A percentile compares a stretch with the other conserved stretches of the same genome.
These are phyloP conservation scores for Gomphus sp. DNA, from an alignment of 1,284 basidiomycete genomes.

Conservation along the genomic window DNA sequence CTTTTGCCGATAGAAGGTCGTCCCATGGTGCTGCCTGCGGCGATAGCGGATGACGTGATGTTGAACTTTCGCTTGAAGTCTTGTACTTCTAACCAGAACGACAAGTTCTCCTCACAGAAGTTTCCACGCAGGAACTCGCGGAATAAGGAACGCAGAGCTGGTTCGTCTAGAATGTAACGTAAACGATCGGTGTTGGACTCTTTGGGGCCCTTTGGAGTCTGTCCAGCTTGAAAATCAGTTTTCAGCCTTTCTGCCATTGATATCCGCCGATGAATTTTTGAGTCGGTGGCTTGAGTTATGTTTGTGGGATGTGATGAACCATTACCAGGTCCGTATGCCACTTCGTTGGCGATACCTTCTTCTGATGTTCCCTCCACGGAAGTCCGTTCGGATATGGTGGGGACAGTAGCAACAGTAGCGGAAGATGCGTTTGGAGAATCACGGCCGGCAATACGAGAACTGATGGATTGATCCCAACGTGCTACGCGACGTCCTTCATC, in stretches of 20 bases:
- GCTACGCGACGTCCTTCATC: conserved; percentile 83
- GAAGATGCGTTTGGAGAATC: conserved; percentile 60
- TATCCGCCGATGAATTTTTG: conserved; percentile 67
- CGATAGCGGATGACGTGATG: conserved; percentile 87
- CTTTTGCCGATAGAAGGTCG: conserved; percentile 28
- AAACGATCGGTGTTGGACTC: conserved; percentile 90
- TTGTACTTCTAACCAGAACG: conserved; percentile 95
- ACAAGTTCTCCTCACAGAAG: conserved; percentile 97
- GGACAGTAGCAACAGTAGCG: conserved; percentile 35
- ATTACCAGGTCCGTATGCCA: conserved; percentile 17
- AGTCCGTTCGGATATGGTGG: conserved; percentile 25
- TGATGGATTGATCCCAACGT: conserved; percentile 56
- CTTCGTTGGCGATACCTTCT: conserved; percentile 29
- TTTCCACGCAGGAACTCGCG: conserved; percentile 90
- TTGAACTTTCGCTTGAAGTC: conserved; percentile 96
- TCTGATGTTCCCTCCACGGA: conserved; percentile 30
- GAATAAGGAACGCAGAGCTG: conserved; percentile 83
- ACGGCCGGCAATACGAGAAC: conserved; percentile 21
- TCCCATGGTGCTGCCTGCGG: conserved; percentile 28
- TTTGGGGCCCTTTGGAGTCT: conserved; percentile 45
- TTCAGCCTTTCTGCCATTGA: conserved; percentile 73
- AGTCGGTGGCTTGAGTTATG: conserved; percentile 28
- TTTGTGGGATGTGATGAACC: conserved; percentile 28
- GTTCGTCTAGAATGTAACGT: conserved; percentile 89
- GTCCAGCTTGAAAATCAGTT: conserved; percentile 42